phyloP scores from a whole-genome alignment of 108 stramenopile genomes.

The Fistulifera solaris region DNA sequence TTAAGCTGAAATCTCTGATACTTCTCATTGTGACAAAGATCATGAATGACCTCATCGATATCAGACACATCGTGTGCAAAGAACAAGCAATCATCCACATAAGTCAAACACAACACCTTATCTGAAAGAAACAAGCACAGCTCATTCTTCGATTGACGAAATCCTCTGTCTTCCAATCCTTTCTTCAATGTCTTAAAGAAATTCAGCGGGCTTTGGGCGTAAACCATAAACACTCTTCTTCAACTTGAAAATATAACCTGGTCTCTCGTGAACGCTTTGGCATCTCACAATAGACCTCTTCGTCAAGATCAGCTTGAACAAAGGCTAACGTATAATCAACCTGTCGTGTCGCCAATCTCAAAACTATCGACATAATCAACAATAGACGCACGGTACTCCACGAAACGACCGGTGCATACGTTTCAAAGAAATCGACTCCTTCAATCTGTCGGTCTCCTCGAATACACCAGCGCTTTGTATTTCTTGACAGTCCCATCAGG shows the following conservation, averaged over 20 bases:
- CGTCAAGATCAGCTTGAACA: slow-evolving; percentile 7
- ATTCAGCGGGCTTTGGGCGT: slow-evolving; percentile 11
- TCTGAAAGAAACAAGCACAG: slow-evolving; percentile 19
- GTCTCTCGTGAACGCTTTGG: slow-evolving; percentile 8
- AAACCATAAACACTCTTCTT: slow-evolving; percentile 26
- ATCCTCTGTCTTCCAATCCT: slow-evolving; percentile 8
- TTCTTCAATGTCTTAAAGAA: slow-evolving; percentile 32
- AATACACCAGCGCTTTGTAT: slow-evolving; percentile 20
- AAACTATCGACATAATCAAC: slow-evolving; percentile 1
- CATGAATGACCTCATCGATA: no score
- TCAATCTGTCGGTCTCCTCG: slow-evolving; percentile 16
- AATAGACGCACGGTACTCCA: slow-evolving; percentile 17
- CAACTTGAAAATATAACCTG: slow-evolving; percentile 12
- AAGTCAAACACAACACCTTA: slow-evolving; percentile 26
- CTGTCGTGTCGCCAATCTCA: slow-evolving; percentile 1
- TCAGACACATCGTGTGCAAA: slow-evolving; percentile 25
- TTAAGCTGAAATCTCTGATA: slow-evolving; percentile 11
- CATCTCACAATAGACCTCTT: slow-evolving; percentile 12
- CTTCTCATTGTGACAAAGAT: no score
- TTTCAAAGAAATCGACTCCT: slow-evolving; percentile 17
- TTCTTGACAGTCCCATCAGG: slow-evolving; percentile 19
- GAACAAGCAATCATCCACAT: slow-evolving; percentile 30
- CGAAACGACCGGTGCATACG: slow-evolving; percentile 14
- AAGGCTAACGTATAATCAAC: slow-evolving; percentile 18
- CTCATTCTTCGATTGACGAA: background rate